A percentile compares a stretch with the other conserved stretches of the same genome.
These are phyloP conservation scores for Metschnikowia amazonensis DNA, from an alignment of 805 yeast genomes.

Conservation along the genomic window DNA sequence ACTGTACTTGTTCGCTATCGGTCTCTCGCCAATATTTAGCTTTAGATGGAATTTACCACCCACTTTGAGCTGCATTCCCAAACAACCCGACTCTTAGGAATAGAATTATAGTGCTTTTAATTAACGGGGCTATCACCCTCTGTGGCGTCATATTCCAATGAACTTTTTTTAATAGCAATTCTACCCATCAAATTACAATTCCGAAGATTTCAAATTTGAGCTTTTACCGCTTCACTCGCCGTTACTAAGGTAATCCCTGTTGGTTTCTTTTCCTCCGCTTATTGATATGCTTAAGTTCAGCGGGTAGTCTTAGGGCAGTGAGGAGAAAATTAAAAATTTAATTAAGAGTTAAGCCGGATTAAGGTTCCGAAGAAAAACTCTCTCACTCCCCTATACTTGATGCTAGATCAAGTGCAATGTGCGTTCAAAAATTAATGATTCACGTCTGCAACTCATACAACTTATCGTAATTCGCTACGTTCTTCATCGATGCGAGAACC, in stretches of 20 bases:
- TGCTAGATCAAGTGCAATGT: slow-evolving; percentile 33
- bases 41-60: slow-evolving; percentile 38
- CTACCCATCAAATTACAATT: slow-evolving; percentile 31
- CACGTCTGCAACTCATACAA: slow-evolving; percentile 38
- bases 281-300: slow-evolving; percentile 45
- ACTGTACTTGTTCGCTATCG: not conserved
- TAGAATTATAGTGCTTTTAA: slow-evolving; percentile 24
- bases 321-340: not conserved
- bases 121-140: slow-evolving; percentile 42
- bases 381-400: not conserved
- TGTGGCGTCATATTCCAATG: slow-evolving; percentile 34
- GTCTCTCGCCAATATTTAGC: slow-evolving; percentile 42
- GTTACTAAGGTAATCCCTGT: slow-evolving; percentile 44
- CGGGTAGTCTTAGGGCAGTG: slow-evolving; percentile 30
- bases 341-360: not conserved
- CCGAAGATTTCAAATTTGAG: slow-evolving; percentile 42
- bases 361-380: not conserved
- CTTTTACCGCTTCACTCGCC: slow-evolving; percentile 39
- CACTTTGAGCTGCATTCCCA: slow-evolving; percentile 42
- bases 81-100: slow-evolving; percentile 34
- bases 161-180: slow-evolving; percentile 26
- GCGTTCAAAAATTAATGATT: slow-evolving; percentile 46
- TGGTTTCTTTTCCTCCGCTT: slow-evolving; percentile 46
- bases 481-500: slow-evolving; percentile 16
- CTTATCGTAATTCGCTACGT: slow-evolving; percentile 29